These are phyloP conservation scores for Fusarium staphyleae DNA, from an alignment of 2,329 filamentous ascomycete species.

Conservation along the genomic window DNA sequence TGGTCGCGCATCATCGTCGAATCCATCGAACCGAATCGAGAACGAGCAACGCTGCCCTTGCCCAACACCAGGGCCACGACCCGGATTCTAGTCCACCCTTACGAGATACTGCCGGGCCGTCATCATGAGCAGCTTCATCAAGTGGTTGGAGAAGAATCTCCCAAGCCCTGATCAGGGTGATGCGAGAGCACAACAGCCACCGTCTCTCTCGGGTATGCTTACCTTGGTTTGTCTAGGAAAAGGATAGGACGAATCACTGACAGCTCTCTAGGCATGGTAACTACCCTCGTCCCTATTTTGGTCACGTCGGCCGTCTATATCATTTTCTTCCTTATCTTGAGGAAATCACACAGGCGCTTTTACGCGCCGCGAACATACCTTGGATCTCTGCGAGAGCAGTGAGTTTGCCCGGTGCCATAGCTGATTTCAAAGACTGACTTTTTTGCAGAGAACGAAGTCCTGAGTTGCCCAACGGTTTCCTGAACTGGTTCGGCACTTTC, in stretches of 20 bases:
- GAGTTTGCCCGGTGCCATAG: conserved; percentile 34
- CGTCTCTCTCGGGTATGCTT: conserved; percentile 47
- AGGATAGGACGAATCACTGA: conserved; percentile 7
- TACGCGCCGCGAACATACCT: conserved; percentile 63
- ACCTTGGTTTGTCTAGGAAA: not conserved
- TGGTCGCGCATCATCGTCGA: conserved; percentile 1
- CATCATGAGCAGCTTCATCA: conserved; percentile 50
- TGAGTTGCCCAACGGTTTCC: conserved; percentile 60
- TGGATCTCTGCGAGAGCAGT: conserved; percentile 58
- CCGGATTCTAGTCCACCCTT: conserved; percentile 3
- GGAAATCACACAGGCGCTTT: conserved; percentile 58
- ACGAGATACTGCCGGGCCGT: conserved; percentile 24
- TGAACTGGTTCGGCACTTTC: conserved; percentile 69
- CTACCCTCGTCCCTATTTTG: conserved; percentile 62
- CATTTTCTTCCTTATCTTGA: conserved; percentile 58
- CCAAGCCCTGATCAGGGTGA: conserved; percentile 38
- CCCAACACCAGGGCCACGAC: conserved; percentile 12
- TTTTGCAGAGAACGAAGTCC: conserved; percentile 61
- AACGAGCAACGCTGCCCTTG: not conserved
- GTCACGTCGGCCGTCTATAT: conserved; percentile 57
- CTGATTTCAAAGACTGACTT: conserved; percentile 17
- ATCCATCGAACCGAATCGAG: conserved; percentile 11
- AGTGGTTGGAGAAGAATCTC: conserved; percentile 48
- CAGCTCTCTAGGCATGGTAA: conserved; percentile 48
- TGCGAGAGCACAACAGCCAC: conserved; percentile 38